These are phyloP conservation scores for Maudiozyma humilis DNA, from an alignment of 1,139 yeast species.

Conservation along the genomic window DNA sequence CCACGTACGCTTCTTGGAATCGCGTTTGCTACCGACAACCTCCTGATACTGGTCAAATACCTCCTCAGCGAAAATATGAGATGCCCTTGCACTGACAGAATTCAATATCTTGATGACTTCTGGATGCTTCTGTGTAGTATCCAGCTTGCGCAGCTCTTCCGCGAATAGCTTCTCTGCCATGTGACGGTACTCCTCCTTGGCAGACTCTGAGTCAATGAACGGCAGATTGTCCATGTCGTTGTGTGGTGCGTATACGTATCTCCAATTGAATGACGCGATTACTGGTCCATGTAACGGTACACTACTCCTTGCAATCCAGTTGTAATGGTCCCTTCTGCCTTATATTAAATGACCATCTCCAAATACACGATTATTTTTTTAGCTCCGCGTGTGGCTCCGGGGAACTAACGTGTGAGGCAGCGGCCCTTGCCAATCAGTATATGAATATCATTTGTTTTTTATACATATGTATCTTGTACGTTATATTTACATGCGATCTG, in stretches of 20 bases:
- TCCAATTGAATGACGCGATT: no score
- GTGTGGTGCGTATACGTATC: not conserved
- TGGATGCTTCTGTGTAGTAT: conserved; percentile 12
- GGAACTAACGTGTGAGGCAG: no score
- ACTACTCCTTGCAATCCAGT: no score
- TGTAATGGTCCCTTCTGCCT: not conserved
- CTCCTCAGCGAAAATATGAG: conserved; percentile 4
- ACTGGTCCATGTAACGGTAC: no score
- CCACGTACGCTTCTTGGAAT: not conserved
- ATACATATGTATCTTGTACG: not conserved
- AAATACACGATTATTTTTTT: no score
- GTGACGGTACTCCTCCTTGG: conserved; percentile 2
- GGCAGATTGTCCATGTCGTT: conserved; percentile 13
- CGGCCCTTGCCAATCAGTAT: no score
- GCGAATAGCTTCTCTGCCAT: conserved; percentile 10
- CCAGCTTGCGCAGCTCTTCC: conserved; percentile 9
- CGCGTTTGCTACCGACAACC: not conserved
- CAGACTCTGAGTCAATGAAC: conserved; percentile 5
- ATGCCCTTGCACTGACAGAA: not conserved
- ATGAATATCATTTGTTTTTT: not conserved
- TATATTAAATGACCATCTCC: no score
- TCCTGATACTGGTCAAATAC: not conserved
- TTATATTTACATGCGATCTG: not conserved
- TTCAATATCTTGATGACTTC: conserved; percentile 9
- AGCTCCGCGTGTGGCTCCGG: not conserved